These are phyloP conservation scores for Acephala macrosclerotiorum DNA, from an alignment of 2,329 filamentous ascomycete genomes.

Conservation along the genomic window DNA sequence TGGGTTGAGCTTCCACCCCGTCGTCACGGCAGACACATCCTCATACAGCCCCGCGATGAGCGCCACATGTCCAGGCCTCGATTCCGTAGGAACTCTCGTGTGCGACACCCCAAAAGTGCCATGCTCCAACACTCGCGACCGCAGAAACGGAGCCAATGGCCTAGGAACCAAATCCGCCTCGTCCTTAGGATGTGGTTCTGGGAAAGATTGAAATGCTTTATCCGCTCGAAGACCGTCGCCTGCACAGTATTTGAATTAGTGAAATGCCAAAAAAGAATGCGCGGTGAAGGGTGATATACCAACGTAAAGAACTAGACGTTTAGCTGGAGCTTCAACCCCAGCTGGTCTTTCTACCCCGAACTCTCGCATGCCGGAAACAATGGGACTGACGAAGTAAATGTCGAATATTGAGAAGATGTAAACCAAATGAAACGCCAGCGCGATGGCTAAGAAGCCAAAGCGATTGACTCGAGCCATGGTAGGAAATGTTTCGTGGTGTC, in stretches of 20 bases:
- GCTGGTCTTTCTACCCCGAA: conserved; percentile 72
- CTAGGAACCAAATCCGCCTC: conserved; percentile 74
- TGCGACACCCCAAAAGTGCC: conserved; percentile 98
- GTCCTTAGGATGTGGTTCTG: conserved; percentile 78
- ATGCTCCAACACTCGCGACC: conserved; percentile 85
- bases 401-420: conserved; percentile 98
- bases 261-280: conserved; percentile 10
- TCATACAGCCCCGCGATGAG: conserved; percentile 97
- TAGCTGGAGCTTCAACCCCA: conserved; percentile 76
- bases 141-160: conserved; percentile 88
- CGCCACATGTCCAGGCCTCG: conserved; percentile 93
- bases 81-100: conserved; percentile 96
- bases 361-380: conserved; percentile 92
- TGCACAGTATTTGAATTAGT: conserved; percentile 44
- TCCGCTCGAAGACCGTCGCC: conserved; percentile 95
- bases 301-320: conserved; percentile 91
- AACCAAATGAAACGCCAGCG: conserved; percentile 89
- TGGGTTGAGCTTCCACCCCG: conserved; percentile 97
- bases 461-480: conserved; percentile 67
- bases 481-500: neutral
- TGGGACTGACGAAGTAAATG: conserved; percentile 97
- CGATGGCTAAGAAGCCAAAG: conserved; percentile 85
- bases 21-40: conserved; percentile 96
- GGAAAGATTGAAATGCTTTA: conserved; percentile 94
- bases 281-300: conserved; percentile 58